Evolutionary conservation across 2,329 filamentous ascomycete species (phyloP).

Genomic region (Immersiporthe knoxdaviesiana): DNA sequence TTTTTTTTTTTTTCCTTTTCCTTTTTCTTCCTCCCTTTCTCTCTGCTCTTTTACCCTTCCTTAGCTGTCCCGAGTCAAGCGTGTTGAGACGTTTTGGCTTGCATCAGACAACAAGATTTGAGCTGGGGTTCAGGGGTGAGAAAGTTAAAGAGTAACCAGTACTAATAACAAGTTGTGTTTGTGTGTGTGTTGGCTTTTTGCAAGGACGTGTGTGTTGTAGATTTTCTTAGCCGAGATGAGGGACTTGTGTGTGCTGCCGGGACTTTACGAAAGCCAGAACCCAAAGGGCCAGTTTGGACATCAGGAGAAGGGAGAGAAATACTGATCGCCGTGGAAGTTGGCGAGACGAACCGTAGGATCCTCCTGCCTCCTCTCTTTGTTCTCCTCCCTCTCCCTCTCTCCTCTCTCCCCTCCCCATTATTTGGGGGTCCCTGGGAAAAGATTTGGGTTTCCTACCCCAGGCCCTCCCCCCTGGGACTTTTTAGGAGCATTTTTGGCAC

Average conservation of each 20-base stretch:
- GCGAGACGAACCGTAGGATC: neutral
- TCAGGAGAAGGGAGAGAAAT: constrained; percentile 17
- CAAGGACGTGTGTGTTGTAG: neutral
- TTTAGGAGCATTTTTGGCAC: constrained; percentile 14
- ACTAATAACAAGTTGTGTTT: neutral
- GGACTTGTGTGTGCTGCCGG: neutral
- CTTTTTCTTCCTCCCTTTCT: too few relatives aligned
- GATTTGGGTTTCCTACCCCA: neutral
- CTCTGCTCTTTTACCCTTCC: too few relatives aligned
- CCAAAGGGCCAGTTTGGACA: neutral
- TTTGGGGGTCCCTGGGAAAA: neutral
- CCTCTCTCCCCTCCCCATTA: too few relatives aligned
- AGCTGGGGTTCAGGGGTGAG: constrained; percentile 1
- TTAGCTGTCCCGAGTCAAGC: neutral
- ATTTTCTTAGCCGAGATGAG: neutral
- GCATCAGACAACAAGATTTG: neutral
- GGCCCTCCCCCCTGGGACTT: neutral
- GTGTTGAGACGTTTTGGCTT: neutral
- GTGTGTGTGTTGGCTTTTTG: too few relatives aligned
- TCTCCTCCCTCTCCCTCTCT: too few relatives aligned
- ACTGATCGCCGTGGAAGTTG: constrained; percentile 13
- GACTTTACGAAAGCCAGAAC: constrained; percentile 1
- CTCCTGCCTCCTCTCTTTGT: neutral
- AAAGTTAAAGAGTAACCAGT: neutral
- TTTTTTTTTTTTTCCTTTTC: too few relatives aligned